Conservation (phyloP, 768 basidiomycete species). For the Gyrodon lividus region DNA sequence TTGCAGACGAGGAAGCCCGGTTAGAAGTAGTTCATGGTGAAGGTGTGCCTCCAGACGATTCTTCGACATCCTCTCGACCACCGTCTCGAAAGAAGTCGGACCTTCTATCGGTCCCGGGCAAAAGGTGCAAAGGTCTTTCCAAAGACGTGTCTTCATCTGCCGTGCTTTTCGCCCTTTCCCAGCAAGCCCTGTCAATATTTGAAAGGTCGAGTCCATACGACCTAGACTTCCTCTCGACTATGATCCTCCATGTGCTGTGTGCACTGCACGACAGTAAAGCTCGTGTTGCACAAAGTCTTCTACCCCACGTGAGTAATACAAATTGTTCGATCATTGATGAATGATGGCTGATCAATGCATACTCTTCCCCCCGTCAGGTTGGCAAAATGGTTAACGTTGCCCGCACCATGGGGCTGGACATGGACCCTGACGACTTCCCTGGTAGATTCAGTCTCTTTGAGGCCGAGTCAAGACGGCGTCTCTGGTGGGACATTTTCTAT, state of each 20-base stretch:
- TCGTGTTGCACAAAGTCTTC: conserved; percentile 36
- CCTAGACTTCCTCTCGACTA: conserved; percentile 58
- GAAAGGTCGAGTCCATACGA: conserved; percentile 47
- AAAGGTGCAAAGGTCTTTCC: conserved; percentile 27
- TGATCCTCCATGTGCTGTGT: conserved; percentile 54
- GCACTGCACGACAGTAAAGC: conserved; percentile 51
- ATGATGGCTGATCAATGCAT: conserved; percentile 18
- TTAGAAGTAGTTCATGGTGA: conserved; percentile 23
- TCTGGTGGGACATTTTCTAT: conserved; percentile 82
- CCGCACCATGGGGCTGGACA: conserved; percentile 58
- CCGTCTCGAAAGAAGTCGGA: conserved; percentile 23
- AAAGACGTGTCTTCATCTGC: conserved; percentile 35
- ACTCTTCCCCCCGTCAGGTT: conserved; percentile 37
- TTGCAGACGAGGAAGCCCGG: conserved; percentile 27
- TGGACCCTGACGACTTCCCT: conserved; percentile 55
- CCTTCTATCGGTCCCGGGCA: conserved; percentile 10
- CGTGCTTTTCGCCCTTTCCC: conserved; percentile 47
- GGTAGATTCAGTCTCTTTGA: conserved; percentile 49
- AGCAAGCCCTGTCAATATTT: conserved; percentile 43
- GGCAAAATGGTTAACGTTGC: conserved; percentile 72
- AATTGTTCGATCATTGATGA: conserved; percentile 24
- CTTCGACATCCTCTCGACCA: conserved; percentile 20
- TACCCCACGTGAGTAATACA: conserved; percentile 26
- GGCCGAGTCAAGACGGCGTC: conserved; percentile 49
- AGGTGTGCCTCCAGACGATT: conserved; percentile 17